Evolutionary conservation across 1,284 basidiomycete genomes (phyloP).

Genomic region (Cystobasidium slooffiae): DNA sequence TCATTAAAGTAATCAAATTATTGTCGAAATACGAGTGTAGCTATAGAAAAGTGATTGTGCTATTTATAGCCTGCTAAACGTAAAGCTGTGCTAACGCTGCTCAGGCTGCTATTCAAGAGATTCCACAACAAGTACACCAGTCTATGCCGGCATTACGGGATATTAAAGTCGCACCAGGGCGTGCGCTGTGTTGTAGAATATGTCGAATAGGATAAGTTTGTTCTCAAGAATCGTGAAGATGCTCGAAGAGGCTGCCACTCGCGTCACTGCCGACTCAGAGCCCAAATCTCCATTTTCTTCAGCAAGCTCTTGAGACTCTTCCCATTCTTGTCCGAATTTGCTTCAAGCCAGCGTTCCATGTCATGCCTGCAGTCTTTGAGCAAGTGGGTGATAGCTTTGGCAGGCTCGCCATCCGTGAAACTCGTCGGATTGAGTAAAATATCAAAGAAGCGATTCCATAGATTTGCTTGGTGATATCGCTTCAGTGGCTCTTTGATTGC

Average conservation of each 20-base stretch:
- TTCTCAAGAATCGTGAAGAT: background rate
- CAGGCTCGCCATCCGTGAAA: slow-evolving; percentile 62
- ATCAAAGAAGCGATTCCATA: slow-evolving; percentile 87
- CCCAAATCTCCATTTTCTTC: slow-evolving; percentile 69
- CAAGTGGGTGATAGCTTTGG: slow-evolving; percentile 73
- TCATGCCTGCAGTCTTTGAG: slow-evolving; percentile 69
- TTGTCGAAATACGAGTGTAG: too few species aligned
- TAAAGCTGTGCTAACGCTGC: too few species aligned
- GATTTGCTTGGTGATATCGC: slow-evolving; percentile 90
- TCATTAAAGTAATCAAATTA: too few species aligned
- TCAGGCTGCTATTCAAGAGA: too few species aligned
- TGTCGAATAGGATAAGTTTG: background rate
- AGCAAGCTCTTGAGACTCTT: slow-evolving; percentile 82
- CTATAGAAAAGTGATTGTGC: too few species aligned
- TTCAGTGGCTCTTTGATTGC: slow-evolving; percentile 80
- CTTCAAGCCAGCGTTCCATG: slow-evolving; percentile 84
- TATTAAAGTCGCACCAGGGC: too few species aligned
- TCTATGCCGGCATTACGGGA: too few species aligned
- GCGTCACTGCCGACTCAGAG: slow-evolving; percentile 15
- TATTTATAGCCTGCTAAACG: too few species aligned
- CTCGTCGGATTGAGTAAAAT: slow-evolving; percentile 76
- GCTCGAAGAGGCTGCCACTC: too few species aligned
- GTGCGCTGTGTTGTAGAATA: too few species aligned
- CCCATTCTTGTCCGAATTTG: slow-evolving; percentile 71
- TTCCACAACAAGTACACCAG: too few species aligned